These are phyloP conservation scores for Phytophthora vignae DNA, from an alignment of 352 stramenopile species.

Conservation along the genomic window DNA sequence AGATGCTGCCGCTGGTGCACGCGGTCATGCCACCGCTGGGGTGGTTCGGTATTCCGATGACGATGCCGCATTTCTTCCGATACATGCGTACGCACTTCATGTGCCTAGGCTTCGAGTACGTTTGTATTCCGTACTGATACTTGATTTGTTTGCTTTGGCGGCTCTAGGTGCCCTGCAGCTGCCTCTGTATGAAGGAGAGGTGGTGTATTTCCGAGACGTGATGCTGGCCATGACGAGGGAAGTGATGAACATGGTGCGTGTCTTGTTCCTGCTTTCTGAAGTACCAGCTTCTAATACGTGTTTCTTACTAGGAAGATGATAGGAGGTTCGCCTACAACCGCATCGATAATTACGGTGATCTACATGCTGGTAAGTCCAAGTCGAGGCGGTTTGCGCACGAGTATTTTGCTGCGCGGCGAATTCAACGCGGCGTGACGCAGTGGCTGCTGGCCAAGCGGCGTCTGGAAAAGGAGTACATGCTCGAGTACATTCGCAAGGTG, in stretches of 20 bases:
- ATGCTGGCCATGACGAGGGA: conserved; percentile 73
- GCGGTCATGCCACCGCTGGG: conserved; percentile 80
- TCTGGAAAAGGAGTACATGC: not conserved
- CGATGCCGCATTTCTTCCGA: conserved; percentile 44
- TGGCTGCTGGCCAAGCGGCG: not conserved
- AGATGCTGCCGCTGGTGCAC: conserved; percentile 73
- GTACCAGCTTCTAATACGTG: not conserved
- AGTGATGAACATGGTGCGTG: conserved; percentile 64
- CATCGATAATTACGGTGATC: not conserved
- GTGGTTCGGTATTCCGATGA: conserved; percentile 34
- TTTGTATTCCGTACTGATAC: not conserved
- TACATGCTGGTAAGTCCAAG: not conserved
- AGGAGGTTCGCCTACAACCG: not conserved
- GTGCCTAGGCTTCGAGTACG: too few relatives aligned
- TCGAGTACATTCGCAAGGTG: not conserved
- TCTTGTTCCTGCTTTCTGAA: not conserved
- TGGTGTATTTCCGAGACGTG: conserved; percentile 87
- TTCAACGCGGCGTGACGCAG: not conserved
- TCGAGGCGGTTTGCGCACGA: not conserved
- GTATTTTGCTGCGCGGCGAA: not conserved
- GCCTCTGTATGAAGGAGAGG: conserved; percentile 76
- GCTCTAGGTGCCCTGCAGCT: conserved; percentile 59
- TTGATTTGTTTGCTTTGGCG: conserved; percentile 1
- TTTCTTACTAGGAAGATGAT: not conserved
- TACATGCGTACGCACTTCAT: conserved; percentile 47